These are phyloP conservation scores for Pulicaria dysenterica DNA, from an alignment of 129 eudicot genomes.

Conservation along the genomic window DNA sequence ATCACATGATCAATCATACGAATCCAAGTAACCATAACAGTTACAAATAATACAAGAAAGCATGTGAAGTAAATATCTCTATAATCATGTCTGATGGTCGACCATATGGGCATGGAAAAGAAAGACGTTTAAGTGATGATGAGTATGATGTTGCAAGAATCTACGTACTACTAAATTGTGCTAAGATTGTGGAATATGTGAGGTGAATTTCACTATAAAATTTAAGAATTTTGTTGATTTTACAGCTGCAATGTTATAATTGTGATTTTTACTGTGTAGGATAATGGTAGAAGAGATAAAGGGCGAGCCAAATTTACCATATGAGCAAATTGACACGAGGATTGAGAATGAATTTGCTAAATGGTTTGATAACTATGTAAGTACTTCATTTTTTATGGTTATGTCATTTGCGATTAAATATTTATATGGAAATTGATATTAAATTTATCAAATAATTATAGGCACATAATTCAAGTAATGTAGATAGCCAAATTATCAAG, in stretches of 20 bases:
- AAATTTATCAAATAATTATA: no score
- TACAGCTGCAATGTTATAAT: no score
- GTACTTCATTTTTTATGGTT: no score
- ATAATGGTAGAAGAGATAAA: neutral
- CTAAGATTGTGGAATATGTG: neutral
- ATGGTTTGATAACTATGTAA: neutral
- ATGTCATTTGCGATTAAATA: no score
- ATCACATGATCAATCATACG: no score
- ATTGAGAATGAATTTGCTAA: neutral
- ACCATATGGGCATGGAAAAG: no score
- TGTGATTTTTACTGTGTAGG: neutral
- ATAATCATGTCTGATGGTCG: neutral
- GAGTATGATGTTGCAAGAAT: neutral
- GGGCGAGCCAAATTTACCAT: neutral
- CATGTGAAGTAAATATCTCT: neutral
- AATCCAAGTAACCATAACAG: no score
- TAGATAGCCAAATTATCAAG: no score
- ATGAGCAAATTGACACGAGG: neutral
- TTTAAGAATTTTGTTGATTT: no score
- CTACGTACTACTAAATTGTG: conserved; percentile 4
- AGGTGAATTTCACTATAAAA: neutral
- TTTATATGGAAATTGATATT: no score
- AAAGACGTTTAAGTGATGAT: neutral
- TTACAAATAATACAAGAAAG: no score
- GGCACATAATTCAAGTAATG: no score